A percentile compares a stretch with the other conserved stretches of the same genome.
These are phyloP conservation scores for Guillardia theta DNA, from an alignment of 78 protist genomes.

Conservation along the genomic window DNA sequence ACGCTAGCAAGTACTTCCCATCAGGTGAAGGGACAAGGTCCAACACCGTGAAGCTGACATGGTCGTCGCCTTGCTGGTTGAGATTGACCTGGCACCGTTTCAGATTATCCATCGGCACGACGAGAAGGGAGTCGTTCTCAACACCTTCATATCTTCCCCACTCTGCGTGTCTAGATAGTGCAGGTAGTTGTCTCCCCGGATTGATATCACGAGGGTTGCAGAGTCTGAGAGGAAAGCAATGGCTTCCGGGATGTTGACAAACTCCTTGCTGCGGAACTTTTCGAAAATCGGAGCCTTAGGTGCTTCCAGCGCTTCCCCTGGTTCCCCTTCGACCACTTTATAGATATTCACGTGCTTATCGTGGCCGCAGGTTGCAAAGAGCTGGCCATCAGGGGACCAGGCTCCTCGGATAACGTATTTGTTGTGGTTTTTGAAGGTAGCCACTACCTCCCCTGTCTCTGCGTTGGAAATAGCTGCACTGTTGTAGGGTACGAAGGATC, in stretches of 20 bases:
- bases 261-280: not conserved
- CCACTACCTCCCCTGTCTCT: not conserved
- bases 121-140: not conserved
- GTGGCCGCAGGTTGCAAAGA: not conserved
- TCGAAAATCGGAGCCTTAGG: no score
- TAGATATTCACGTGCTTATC: not conserved
- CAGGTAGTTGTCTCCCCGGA: slow-evolving; percentile 13
- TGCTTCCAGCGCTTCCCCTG: not conserved
- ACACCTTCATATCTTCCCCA: not conserved
- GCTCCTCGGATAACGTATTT: not conserved
- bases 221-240: not conserved
- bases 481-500: no score
- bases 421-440: not conserved
- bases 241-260: not conserved
- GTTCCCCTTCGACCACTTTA: not conserved
- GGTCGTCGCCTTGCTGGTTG: not conserved
- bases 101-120: not conserved
- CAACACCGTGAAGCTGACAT: slow-evolving; percentile 7
- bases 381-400: not conserved
- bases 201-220: not conserved
- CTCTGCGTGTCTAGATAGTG: not conserved
- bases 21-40: not conserved
- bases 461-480: not conserved
- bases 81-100: not conserved
- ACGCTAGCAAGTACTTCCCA: not conserved